Evolutionary conservation across 345 rosid species (phyloP).

Genomic region (Citrus mangshanensis): DNA sequence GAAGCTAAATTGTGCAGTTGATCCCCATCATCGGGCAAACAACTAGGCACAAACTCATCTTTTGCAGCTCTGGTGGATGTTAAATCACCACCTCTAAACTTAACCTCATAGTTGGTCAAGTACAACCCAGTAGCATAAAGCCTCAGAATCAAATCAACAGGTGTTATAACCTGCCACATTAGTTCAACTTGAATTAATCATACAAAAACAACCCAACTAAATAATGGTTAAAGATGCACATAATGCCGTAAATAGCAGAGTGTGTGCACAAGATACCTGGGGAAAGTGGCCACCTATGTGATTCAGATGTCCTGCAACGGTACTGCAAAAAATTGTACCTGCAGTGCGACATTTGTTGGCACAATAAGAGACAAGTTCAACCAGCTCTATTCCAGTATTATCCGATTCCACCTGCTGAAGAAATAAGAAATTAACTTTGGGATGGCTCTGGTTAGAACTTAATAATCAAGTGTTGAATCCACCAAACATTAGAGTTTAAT

Average conservation of each 20-base stretch:
- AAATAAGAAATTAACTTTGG: not conserved
- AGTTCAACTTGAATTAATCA: slow-evolving; percentile 18
- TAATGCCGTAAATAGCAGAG: slow-evolving; percentile 17
- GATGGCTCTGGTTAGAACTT: slow-evolving; percentile 2
- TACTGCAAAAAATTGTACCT: slow-evolving; percentile 38
- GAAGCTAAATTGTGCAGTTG: slow-evolving; percentile 40
- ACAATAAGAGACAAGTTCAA: slow-evolving; percentile 70
- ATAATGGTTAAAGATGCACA: not conserved
- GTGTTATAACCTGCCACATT: slow-evolving; percentile 52
- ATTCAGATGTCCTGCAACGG: slow-evolving; percentile 48
- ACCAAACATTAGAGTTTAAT: not conserved
- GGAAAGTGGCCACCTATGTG: slow-evolving; percentile 35
- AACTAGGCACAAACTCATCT: slow-evolving; percentile 34
- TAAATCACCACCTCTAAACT: slow-evolving; percentile 29
- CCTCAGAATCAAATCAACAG: slow-evolving; percentile 49
- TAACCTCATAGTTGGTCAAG: slow-evolving; percentile 28
- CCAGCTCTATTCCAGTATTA: slow-evolving; percentile 40
- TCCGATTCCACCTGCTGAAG: slow-evolving; percentile 47
- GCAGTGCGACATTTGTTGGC: slow-evolving; percentile 57
- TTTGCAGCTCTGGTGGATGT: slow-evolving; percentile 28
- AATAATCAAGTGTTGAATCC: not conserved
- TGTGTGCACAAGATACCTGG: slow-evolving; percentile 47
- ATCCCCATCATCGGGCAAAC: slow-evolving; percentile 42
- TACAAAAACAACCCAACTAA: slow-evolving; percentile 20
- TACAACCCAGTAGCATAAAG: slow-evolving; percentile 69